phyloP scores from a whole-genome alignment of 306 rosid species.

The Elaeagnus macrophylla region DNA sequence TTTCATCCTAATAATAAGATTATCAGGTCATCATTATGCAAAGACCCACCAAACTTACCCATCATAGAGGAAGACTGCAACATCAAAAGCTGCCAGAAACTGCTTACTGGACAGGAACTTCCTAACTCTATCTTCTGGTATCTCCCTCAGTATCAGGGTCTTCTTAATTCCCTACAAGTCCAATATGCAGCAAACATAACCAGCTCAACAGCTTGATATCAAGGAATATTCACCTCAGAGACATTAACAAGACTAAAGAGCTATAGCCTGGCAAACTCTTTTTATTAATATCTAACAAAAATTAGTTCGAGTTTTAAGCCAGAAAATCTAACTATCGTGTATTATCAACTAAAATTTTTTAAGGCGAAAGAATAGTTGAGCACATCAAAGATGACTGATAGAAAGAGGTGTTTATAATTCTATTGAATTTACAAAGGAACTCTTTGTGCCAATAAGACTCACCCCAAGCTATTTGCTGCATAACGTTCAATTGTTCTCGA shows the following conservation, averaged over 20 bases:
- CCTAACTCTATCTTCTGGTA: slow-evolving; percentile 61
- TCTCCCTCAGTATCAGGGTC: slow-evolving; percentile 80
- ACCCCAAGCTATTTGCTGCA: slow-evolving; percentile 73
- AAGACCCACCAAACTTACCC: slow-evolving; percentile 32
- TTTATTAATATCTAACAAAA: neutral
- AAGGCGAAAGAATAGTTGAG: neutral
- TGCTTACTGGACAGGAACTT: slow-evolving; percentile 43
- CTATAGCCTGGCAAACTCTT: neutral
- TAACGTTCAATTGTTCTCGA: slow-evolving; percentile 50
- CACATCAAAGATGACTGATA: slow-evolving; percentile 7
- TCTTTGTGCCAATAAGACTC: slow-evolving; percentile 26
- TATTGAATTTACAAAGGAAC: slow-evolving; percentile 9
- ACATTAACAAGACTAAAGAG: neutral
- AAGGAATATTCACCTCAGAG: neutral
- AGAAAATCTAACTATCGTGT: slow-evolving; percentile 10
- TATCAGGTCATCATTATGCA: neutral
- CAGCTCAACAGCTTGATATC: slow-evolving; percentile 16
- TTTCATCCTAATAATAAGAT: neutral
- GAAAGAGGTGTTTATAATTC: slow-evolving; percentile 1
- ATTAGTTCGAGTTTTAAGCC: slow-evolving; percentile 5
- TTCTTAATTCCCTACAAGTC: slow-evolving; percentile 51
- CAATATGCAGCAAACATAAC: slow-evolving; percentile 18
- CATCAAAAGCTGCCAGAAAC: slow-evolving; percentile 80
- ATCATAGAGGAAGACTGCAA: slow-evolving; percentile 82
- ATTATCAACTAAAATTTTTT: neutral